Evolutionary conservation across 768 basidiomycete genomes (phyloP), one percentile per base, ranked within the genome.

Genomic region (Pleurotus pulmonarius): DNA sequence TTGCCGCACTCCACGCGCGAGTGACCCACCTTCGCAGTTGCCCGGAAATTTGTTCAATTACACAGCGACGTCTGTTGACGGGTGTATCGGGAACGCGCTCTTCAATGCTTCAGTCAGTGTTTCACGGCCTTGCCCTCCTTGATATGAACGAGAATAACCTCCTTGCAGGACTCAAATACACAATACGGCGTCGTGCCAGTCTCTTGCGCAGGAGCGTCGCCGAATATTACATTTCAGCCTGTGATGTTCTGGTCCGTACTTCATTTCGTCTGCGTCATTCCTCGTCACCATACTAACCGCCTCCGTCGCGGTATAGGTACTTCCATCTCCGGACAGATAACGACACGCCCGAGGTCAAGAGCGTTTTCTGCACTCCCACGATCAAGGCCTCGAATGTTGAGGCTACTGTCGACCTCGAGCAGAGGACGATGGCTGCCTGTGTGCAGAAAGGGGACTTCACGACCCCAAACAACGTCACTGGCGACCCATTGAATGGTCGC

Each of bases 161-260:
- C 9, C 15, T 39, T 45, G 34, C 46, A 75, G 75, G 63, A 67
- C 37, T 68, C 80, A 4, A 63, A 65, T 1, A 64, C 73, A 55
- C 85, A 85, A 63, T 86, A 80, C 61, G 80, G 77, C 44, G 83
- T 82, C 3, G 49, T 68, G 16, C 60, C 64, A 16, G 73, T 75
- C 1, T 60, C 73, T 7, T 76, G 73, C 53, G 70, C 51, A 68
- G 71, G 61, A 67, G 72, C 57, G 57, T 62, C 48, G 34, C 57
- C 65, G 4, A 62, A 69, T 34, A 56, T 75, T 26, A 61, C 71
- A 38, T 68, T 77, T 26, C 78, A 74, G 37, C 84, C 87, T 6
- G 83, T 88, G 43, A 77, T 88, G 70, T 89, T 88, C 62, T 89
- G 86, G 86, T 87, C 67, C 11, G 68, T 55, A 11, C 2, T 16